Percentiles rank a stretch among this genome's conserved stretches.
Conservation (phyloP, 441 rosid species). For the Kokia cookei region DNA sequence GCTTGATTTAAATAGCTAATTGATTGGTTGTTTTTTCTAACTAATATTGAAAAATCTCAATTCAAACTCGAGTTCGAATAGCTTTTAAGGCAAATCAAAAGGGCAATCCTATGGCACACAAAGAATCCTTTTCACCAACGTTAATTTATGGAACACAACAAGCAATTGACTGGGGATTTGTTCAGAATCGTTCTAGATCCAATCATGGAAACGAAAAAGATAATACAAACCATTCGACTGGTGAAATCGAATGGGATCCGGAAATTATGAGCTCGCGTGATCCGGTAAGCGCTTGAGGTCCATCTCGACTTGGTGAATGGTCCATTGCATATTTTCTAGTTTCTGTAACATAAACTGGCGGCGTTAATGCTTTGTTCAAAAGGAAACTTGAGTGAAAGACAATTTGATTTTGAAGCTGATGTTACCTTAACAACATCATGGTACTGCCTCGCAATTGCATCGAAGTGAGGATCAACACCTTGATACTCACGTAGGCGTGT, state of each 20-base stretch:
- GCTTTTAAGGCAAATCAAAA: background rate
- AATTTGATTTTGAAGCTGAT: background rate
- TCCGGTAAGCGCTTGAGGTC: constrained; percentile 74
- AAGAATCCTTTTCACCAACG: background rate
- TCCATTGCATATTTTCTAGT: constrained; percentile 93
- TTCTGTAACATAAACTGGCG: constrained; percentile 39
- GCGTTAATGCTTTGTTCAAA: constrained; percentile 9
- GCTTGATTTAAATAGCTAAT: background rate
- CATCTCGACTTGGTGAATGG: constrained; percentile 92
- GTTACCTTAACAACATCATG: constrained; percentile 87
- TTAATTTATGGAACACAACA: background rate
- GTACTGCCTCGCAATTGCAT: constrained; percentile 84
- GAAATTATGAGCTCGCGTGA: constrained; percentile 29
- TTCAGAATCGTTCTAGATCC: background rate
- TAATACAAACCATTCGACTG: background rate
- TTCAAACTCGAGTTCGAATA: too few species aligned
- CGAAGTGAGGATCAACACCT: constrained; percentile 95
- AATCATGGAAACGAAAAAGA: background rate
- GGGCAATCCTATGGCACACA: background rate
- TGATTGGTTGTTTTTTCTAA: too few species aligned
- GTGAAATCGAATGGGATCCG: background rate
- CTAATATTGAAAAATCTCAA: too few species aligned
- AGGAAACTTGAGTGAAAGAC: background rate
- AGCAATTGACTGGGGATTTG: background rate
- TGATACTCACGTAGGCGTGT: constrained; percentile 92